These are phyloP conservation scores for Clitopilus passeckerianus DNA, from an alignment of 768 basidiomycete genomes.

Conservation along the genomic window DNA sequence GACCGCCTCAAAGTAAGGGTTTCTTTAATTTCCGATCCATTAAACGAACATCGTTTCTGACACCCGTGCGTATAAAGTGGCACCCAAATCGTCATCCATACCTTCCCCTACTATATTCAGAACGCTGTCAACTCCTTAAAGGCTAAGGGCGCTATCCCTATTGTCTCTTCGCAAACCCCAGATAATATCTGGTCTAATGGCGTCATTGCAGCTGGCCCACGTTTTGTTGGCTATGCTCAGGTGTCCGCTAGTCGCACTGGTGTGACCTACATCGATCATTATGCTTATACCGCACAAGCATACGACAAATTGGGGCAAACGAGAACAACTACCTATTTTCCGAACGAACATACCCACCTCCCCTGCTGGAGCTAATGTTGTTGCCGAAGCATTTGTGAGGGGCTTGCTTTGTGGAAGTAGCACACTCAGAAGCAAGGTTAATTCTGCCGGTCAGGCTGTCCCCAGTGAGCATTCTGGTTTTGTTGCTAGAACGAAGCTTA, in stretches of 20 bases:
- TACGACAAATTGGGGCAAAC: constrained; percentile 24
- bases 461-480: constrained; percentile 3
- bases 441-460: constrained; percentile 11
- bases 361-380: constrained; percentile 25
- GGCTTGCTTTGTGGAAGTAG: constrained; percentile 24
- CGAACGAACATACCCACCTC: constrained; percentile 30
- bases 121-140: constrained; percentile 23
- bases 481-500: neutral
- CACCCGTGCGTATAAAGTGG: constrained; percentile 14
- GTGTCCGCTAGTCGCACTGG: constrained; percentile 12
- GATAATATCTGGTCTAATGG: constrained; percentile 25
- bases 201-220: constrained; percentile 15
- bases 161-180: constrained; percentile 28
- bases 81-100: constrained; percentile 23
- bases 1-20: constrained; percentile 10
- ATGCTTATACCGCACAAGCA: constrained; percentile 21
- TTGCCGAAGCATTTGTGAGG: constrained; percentile 28
- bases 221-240: constrained; percentile 27
- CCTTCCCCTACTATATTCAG: constrained; percentile 25
- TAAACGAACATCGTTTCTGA: neutral
- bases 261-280: constrained; percentile 27
- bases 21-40: neutral
- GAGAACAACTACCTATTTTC: constrained; percentile 20
- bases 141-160: constrained; percentile 29
- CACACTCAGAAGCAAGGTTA: constrained; percentile 18